Evolutionary conservation across 2,329 filamentous ascomycete species (phyloP).

Genomic region (Colletotrichum eremochloae): DNA sequence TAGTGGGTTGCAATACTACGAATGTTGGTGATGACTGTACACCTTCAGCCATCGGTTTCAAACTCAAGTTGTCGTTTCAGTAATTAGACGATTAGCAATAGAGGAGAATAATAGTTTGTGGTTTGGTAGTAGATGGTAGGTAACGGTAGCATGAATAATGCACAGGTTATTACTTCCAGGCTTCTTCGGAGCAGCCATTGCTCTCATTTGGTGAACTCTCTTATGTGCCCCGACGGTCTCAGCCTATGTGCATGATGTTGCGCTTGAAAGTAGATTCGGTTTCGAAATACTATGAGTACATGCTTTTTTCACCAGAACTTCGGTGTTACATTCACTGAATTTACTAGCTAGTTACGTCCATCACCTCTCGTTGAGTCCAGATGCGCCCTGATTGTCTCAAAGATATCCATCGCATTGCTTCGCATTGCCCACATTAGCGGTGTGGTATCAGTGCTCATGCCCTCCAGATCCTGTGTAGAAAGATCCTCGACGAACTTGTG

Average conservation of each 20-base stretch:
- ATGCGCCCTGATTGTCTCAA: slow-evolving; percentile 23
- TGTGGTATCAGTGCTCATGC: slow-evolving; percentile 15
- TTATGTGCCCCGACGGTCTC: too few relatives aligned
- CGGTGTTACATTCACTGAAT: neutral
- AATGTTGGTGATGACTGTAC: too few relatives aligned
- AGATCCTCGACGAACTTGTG: slow-evolving; percentile 22
- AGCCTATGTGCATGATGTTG: neutral
- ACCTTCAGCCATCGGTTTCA: too few relatives aligned
- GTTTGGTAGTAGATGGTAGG: too few relatives aligned
- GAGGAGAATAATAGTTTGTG: too few relatives aligned
- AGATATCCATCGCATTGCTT: slow-evolving; percentile 22
- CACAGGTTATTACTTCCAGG: too few relatives aligned
- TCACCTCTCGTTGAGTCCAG: slow-evolving; percentile 13
- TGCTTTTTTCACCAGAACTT: neutral
- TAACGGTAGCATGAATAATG: too few relatives aligned
- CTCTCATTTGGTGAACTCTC: too few relatives aligned
- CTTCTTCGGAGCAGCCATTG: too few relatives aligned
- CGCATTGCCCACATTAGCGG: slow-evolving; percentile 28
- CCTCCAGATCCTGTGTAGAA: slow-evolving; percentile 1
- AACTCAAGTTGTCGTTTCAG: too few relatives aligned
- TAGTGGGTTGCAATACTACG: too few relatives aligned
- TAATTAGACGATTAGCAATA: too few relatives aligned
- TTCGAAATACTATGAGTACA: neutral
- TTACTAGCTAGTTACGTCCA: slow-evolving; percentile 10
- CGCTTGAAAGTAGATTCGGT: neutral